These are phyloP conservation scores for Beauveria bassiana DNA, from an alignment of 2,329 filamentous ascomycete genomes.

Conservation along the genomic window DNA sequence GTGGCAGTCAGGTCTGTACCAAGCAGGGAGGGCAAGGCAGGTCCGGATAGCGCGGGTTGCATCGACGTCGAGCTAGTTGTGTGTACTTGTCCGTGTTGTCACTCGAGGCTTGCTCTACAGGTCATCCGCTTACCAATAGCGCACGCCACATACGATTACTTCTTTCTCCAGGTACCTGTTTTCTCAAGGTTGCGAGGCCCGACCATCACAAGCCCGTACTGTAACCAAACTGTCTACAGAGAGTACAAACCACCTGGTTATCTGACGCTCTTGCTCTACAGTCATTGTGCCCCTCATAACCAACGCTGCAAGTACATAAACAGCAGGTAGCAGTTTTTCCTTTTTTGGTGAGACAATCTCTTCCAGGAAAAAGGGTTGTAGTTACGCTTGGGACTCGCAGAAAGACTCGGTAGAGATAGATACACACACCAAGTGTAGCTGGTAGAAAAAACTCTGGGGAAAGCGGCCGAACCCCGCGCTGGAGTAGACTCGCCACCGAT, in stretches of 20 bases:
- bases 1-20: neutral
- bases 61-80: neutral
- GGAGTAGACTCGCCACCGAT: neutral
- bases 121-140: slow-evolving; percentile 1
- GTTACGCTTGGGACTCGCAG: too few species aligned
- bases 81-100: neutral
- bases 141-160: neutral
- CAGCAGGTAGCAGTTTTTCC: neutral
- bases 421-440: neutral
- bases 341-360: too few species aligned
- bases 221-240: neutral
- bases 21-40: neutral
- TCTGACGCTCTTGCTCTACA: neutral
- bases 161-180: neutral
- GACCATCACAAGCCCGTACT: neutral
- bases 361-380: neutral
- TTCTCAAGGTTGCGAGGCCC: neutral
- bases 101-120: neutral
- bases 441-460: neutral
- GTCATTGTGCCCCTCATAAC: neutral
- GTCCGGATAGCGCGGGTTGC: neutral
- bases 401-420: neutral
- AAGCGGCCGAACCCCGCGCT: neutral
- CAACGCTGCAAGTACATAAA: neutral
- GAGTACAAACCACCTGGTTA: neutral